Evolutionary conservation across 441 rosid species (phyloP), one percentile per base, ranked within the genome.

Genomic region (Aleurites moluccanus): DNA sequence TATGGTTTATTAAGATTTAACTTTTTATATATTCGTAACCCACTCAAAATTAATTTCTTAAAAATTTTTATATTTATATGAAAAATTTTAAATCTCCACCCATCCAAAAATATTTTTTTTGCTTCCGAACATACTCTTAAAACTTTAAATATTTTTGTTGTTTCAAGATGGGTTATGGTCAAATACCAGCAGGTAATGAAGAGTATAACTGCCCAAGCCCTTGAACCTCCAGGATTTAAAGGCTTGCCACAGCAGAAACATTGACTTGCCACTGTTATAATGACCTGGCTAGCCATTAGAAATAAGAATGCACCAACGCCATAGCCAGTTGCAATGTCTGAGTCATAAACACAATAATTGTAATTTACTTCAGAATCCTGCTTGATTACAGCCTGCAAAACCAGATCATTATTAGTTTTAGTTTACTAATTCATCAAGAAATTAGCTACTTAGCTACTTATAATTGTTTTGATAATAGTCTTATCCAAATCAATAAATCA

Each of bases 221-320:
- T 88, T 44, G 95, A 83, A 1, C 93, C 88, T 44, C 93, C 87
- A 28, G 97, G 99, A 79, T 80, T 78, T 85, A 92, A 78, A 44
- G 98, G 80, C 80, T 73, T 91, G 21, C 98, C 99, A 67, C 93
- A 92, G 81, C 98, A 95, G 77, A 95, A 85, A 80, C 98, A 95
- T 64, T 88, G 73, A 73, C 91, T 93, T 8, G 79, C 96, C 35
- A 72, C 85, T 93, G 90, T 90, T 53, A 92, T 80, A 67, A 95
- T 77, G 75, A 80, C 67, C 78, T 95, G 99, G 80, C 91, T 86
- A 20, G 81, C 82, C 80, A 91, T 44, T 27, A 95, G 90, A 77
- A 89, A 72, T 57, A 95, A 75, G 61, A 91, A 84, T 40, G 98
- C 86, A 69, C 94, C 94, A 10, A 83, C 89, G 20, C 97, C 97